These are phyloP conservation scores for Gnomoniopsis sp. DNA, from an alignment of 2,329 filamentous ascomycete species.

Conservation along the genomic window DNA sequence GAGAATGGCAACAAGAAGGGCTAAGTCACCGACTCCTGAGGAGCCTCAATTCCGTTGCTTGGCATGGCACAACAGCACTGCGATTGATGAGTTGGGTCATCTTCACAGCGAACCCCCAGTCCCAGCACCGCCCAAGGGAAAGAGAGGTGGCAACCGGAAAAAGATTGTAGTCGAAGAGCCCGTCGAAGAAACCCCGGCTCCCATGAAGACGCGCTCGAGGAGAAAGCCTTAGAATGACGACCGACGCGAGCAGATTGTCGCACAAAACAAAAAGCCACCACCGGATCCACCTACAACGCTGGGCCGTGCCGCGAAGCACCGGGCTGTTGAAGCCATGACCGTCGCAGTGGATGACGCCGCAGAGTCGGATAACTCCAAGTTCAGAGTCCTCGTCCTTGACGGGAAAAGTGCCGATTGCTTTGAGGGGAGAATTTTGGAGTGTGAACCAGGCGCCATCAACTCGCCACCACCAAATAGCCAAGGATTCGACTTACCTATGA, in stretches of 20 bases:
- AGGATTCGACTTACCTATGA: not conserved
- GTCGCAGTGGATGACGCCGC: too few species aligned
- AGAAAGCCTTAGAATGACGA: slow-evolving; percentile 2
- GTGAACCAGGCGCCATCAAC: not conserved
- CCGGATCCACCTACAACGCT: not conserved
- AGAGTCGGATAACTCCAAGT: too few species aligned
- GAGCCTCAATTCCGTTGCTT: slow-evolving; percentile 45
- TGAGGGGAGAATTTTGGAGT: not conserved
- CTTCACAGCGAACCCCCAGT: slow-evolving; percentile 54
- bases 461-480: not conserved
- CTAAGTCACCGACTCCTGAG: slow-evolving; percentile 46
- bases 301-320: too few species aligned
- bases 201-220: slow-evolving; percentile 17
- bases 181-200: slow-evolving; percentile 6
- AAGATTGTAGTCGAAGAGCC: slow-evolving; percentile 31
- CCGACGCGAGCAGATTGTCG: not conserved
- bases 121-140: slow-evolving; percentile 43
- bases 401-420: too few species aligned
- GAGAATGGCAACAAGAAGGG: slow-evolving; percentile 45
- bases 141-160: slow-evolving; percentile 48
- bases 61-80: slow-evolving; percentile 55
- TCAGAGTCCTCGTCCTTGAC: too few species aligned
- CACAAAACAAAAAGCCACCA: not conserved
- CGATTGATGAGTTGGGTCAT: slow-evolving; percentile 54
- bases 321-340: too few species aligned